Evolutionary conservation across 768 basidiomycete species (phyloP).

Genomic region (Agaricus bisporus): DNA sequence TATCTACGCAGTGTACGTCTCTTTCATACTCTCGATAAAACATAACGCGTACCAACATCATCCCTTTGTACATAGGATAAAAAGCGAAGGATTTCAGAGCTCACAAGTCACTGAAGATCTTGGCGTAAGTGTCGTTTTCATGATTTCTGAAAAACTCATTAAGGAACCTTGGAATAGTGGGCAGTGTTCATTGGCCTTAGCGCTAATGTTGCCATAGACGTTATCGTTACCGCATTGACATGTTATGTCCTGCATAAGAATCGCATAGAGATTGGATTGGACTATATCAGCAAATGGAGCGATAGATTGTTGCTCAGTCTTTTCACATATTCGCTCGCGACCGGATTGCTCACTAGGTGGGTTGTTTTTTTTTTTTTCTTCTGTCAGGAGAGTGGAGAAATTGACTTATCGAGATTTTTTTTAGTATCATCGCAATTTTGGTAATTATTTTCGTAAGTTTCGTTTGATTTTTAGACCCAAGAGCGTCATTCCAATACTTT

Average conservation of each 20-base stretch:
- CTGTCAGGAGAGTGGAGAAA: background rate
- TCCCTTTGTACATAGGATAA: background rate
- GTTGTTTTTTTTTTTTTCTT: background rate
- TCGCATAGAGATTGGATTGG: slow-evolving; percentile 12
- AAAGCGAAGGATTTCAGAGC: background rate
- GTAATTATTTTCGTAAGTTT: slow-evolving; percentile 22
- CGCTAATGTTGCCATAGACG: slow-evolving; percentile 22
- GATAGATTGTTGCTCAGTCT: slow-evolving; percentile 22
- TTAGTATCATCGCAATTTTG: slow-evolving; percentile 23
- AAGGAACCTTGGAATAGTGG: slow-evolving; percentile 16
- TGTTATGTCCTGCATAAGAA: slow-evolving; percentile 26
- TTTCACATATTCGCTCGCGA: slow-evolving; percentile 26
- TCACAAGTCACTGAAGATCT: background rate
- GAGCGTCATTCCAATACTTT: background rate
- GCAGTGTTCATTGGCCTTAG: slow-evolving; percentile 27
- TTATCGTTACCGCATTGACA: slow-evolving; percentile 24
- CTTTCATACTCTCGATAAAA: background rate
- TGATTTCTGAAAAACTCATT: background rate
- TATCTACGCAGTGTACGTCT: background rate
- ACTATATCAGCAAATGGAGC: slow-evolving; percentile 15
- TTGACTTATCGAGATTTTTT: background rate
- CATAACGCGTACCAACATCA: background rate
- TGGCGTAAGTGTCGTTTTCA: background rate
- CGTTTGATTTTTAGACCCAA: background rate
- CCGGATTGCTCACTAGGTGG: slow-evolving; percentile 26